phyloP scores from a whole-genome alignment of 306 rosid genomes.

The Astragalus glycyphyllos region DNA sequence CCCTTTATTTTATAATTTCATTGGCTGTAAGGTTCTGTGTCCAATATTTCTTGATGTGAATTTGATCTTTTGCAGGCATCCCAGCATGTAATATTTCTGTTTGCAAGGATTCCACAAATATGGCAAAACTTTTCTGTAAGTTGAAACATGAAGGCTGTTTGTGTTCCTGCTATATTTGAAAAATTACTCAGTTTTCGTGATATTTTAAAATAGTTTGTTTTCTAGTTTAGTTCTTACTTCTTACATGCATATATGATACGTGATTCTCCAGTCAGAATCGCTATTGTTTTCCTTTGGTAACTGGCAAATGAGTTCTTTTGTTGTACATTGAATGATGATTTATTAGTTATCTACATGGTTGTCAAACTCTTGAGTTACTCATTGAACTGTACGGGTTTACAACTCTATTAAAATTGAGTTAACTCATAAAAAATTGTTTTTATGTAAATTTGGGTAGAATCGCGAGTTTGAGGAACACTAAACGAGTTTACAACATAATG shows the following conservation, averaged over 20 bases:
- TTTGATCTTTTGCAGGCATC: constrained; percentile 75
- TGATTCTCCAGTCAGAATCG: constrained; percentile 17
- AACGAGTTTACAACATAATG: not conserved
- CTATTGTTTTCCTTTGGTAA: constrained; percentile 23
- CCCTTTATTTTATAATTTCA: constrained; percentile 11
- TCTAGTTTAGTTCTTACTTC: constrained; percentile 2
- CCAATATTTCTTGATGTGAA: constrained; percentile 43
- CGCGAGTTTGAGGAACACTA: too few relatives aligned
- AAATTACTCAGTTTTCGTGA: constrained; percentile 14
- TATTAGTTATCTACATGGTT: constrained; percentile 7
- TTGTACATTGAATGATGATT: constrained; percentile 18
- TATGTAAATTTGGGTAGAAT: too few relatives aligned
- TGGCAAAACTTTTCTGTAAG: constrained; percentile 94
- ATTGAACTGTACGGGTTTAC: not conserved
- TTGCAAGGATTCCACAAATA: constrained; percentile 95
- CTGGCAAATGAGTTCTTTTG: constrained; percentile 27
- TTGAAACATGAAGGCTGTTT: constrained; percentile 40
- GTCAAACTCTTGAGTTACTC: not conserved
- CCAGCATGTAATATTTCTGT: constrained; percentile 89
- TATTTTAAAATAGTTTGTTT: constrained; percentile 14
- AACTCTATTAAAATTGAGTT: constrained; percentile 11
- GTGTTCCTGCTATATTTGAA: constrained; percentile 36
- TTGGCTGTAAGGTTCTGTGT: constrained; percentile 19
- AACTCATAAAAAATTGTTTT: too few relatives aligned
- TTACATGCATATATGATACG: constrained; percentile 19